Conservation (phyloP, 306 rosid genomes). For the Prunus dulcis region DNA sequence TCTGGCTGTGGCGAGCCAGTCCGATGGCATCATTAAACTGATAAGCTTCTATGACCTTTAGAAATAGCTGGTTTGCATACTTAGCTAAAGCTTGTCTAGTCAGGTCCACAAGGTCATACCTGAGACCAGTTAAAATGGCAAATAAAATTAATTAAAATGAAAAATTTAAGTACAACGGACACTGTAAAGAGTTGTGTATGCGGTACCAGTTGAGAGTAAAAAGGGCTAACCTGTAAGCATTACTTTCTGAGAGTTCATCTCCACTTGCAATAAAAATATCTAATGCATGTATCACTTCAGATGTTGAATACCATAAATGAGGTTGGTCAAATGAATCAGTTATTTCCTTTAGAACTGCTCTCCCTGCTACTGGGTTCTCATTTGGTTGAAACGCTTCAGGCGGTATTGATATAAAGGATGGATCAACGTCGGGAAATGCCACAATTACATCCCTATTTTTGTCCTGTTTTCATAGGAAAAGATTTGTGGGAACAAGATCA, state of each 20-base stretch:
- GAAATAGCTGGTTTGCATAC: slow-evolving; percentile 66
- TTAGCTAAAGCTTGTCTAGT: slow-evolving; percentile 85
- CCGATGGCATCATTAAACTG: slow-evolving; percentile 34
- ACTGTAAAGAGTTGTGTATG: background rate
- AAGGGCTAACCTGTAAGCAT: slow-evolving; percentile 53
- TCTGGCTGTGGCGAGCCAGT: slow-evolving; percentile 42
- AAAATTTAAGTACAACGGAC: background rate
- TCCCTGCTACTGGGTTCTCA: slow-evolving; percentile 29
- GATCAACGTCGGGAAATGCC: slow-evolving; percentile 82
- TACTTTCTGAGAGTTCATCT: slow-evolving; percentile 51
- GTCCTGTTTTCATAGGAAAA: slow-evolving; percentile 51
- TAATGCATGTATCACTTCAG: slow-evolving; percentile 70
- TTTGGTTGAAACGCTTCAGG: slow-evolving; percentile 18
- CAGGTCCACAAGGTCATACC: slow-evolving; percentile 87
- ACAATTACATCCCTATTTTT: slow-evolving; percentile 88
- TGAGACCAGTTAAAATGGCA: slow-evolving; percentile 21
- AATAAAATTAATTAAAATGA: background rate
- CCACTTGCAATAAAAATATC: slow-evolving; percentile 66
- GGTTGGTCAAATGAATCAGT: slow-evolving; percentile 65
- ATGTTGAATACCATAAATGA: slow-evolving; percentile 86
- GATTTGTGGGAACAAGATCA: background rate
- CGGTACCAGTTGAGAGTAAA: background rate
- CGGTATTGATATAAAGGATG: slow-evolving; percentile 50
- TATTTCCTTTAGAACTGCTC: slow-evolving; percentile 28
- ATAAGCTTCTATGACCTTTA: slow-evolving; percentile 61